Base-by-base conservation (phyloP, 2,329 filamentous ascomycete species). In the Colletotrichum sp. region DNA sequence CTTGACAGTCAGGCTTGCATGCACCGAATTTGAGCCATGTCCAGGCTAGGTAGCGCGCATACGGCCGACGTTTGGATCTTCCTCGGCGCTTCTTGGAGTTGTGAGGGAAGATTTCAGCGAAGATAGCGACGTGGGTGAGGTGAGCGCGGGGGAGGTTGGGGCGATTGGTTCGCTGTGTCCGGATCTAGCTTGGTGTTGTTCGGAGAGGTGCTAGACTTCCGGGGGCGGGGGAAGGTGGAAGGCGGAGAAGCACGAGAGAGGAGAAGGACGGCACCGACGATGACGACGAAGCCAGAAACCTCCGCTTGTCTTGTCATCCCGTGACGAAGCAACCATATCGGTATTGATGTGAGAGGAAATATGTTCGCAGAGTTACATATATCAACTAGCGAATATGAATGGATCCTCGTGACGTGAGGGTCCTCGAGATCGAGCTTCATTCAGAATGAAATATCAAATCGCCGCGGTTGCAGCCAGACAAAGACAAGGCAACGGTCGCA, bases 31-130 rank as follows among this genome's bases (percentile, higher is more conserved):
- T 32, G 24, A n/a, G 28, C 59, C 18, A 32, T 32, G 12, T n/a
- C 59, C 26, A 62, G 18, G 59, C 59, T 62, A 34, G 15, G 26
- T 57, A 57, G 52, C 52, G 28, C 57, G 57, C 28, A 8, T 15
- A 18, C 13, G 26, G 16, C 59, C 59, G 28, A 62, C 28, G 18
- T 62, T 52, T 62, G 59, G 28, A 32, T 62, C 26, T 32, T 62
- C 55, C 59, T 62, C 59, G 59, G 59, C 59, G 59, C 59, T 62
- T 62, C 59, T 34, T 21, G 59, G 12, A n/a, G 59, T 34, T 34
- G 59, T 62, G 59, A 18, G 59, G 59, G 28, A 30, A 30, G 59
- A 62, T 57, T 68, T 77, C 76, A 78, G 49, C 77, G 70, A 76
- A 34, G n/a, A 76, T 76, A 74, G 44, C 64, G 30, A 74, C 64